Conservation (phyloP, 2,329 filamentous ascomycete genomes). For the Fusarium caatingaense region DNA sequence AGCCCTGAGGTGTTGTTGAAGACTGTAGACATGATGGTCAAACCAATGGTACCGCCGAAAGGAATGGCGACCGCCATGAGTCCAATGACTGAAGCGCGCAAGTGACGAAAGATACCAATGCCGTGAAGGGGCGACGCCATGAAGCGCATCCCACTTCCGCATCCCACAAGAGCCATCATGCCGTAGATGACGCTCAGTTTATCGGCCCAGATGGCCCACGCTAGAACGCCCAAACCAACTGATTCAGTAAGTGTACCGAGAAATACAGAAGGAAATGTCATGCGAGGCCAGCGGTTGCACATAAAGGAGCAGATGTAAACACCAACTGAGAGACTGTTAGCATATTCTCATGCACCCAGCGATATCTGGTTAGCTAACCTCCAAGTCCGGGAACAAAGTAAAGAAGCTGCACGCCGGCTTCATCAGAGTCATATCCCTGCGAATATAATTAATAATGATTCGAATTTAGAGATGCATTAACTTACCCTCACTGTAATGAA, state of each 20-base stretch:
- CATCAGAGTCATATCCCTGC: conserved; percentile 60
- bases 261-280: conserved; percentile 70
- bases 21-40: conserved; percentile 75
- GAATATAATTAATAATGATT: background rate
- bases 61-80: conserved; percentile 69
- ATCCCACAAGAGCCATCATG: conserved; percentile 74
- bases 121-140: conserved; percentile 74
- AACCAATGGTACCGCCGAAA: conserved; percentile 72
- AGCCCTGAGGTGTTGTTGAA: conserved; percentile 68
- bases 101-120: conserved; percentile 68
- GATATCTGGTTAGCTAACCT: conserved; percentile 50
- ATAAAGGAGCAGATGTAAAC: conserved; percentile 68
- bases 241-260: conserved; percentile 67
- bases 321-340: conserved; percentile 53
- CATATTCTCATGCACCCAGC: background rate
- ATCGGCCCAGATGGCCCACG: conserved; percentile 65
- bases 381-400: conserved; percentile 74
- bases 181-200: conserved; percentile 66
- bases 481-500: conserved; percentile 67
- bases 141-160: conserved; percentile 72
- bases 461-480: background rate
- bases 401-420: conserved; percentile 68
- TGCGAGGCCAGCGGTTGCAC: conserved; percentile 70
- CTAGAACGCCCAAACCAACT: conserved; percentile 67
- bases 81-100: conserved; percentile 69